Evolutionary conservation across 768 basidiomycete genomes (phyloP).

Genomic region (Boletus edulis): DNA sequence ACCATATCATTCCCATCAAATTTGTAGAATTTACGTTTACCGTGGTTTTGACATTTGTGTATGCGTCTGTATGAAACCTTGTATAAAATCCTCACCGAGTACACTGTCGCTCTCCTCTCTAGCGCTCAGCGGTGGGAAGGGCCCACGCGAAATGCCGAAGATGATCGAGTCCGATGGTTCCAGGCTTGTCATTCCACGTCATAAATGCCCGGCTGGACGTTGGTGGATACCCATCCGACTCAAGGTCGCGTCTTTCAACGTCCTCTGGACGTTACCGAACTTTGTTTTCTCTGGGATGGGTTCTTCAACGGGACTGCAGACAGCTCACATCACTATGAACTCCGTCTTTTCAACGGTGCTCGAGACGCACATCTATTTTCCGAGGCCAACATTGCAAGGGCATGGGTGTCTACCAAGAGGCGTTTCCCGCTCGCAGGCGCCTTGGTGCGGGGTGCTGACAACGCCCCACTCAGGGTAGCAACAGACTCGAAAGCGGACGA

Average conservation of each 20-base stretch:
- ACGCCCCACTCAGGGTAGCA: neutral
- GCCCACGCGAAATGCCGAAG: no score
- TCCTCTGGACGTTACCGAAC: slow-evolving; percentile 40
- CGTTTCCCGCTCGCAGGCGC: slow-evolving; percentile 50
- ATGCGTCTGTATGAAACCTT: no score
- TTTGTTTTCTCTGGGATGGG: slow-evolving; percentile 37
- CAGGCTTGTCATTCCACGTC: no score
- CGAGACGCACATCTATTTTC: slow-evolving; percentile 25
- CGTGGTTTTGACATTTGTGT: no score
- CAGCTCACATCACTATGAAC: slow-evolving; percentile 33
- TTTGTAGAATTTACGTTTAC: no score
- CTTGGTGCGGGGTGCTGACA: slow-evolving; percentile 26
- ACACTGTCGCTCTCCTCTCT: no score
- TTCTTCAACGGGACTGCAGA: slow-evolving; percentile 44
- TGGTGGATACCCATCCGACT: neutral
- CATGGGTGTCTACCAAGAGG: slow-evolving; percentile 49
- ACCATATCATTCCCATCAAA: no score
- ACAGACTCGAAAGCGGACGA: neutral
- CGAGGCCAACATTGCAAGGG: slow-evolving; percentile 35
- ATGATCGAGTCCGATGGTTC: no score
- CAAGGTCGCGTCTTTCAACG: slow-evolving; percentile 25
- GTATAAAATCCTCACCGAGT: no score
- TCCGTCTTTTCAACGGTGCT: slow-evolving; percentile 26
- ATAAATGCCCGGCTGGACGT: slow-evolving; percentile 1
- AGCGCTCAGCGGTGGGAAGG: no score